These are phyloP conservation scores for Apium graveolens DNA, from an alignment of 129 eudicot species.

Conservation along the genomic window DNA sequence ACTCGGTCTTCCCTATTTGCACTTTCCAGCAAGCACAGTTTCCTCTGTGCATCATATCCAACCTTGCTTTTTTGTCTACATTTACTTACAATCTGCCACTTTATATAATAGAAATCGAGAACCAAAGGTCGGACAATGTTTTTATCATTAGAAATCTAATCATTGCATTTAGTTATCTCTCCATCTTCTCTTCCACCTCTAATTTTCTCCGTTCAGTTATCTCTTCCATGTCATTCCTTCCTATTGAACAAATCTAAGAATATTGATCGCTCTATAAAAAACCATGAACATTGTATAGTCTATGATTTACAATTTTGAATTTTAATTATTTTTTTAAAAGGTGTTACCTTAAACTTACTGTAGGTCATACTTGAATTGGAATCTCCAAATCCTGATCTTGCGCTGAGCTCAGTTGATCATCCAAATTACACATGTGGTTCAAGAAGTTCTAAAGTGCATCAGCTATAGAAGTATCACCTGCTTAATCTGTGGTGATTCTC, in stretches of 20 bases:
- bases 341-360: neutral
- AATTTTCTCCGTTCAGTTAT: neutral
- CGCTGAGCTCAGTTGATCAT: slow-evolving; percentile 54
- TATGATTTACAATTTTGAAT: neutral
- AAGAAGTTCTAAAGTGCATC: slow-evolving; percentile 24
- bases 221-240: neutral
- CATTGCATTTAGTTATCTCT: neutral
- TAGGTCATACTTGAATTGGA: slow-evolving; percentile 76
- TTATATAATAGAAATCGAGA: neutral
- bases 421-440: slow-evolving; percentile 72
- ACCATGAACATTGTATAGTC: neutral
- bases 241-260: neutral
- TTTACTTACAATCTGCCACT: neutral
- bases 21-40: neutral
- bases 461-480: slow-evolving; percentile 13
- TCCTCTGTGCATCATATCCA: neutral
- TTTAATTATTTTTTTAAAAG: neutral
- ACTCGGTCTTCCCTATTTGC: neutral
- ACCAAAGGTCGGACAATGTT: neutral
- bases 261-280: neutral
- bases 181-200: neutral
- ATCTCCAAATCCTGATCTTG: slow-evolving; percentile 50
- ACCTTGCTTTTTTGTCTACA: neutral
- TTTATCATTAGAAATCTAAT: neutral
- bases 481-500: neutral